Conservation (phyloP, 2,329 filamentous ascomycete species). For the Metarhizium humberi region DNA sequence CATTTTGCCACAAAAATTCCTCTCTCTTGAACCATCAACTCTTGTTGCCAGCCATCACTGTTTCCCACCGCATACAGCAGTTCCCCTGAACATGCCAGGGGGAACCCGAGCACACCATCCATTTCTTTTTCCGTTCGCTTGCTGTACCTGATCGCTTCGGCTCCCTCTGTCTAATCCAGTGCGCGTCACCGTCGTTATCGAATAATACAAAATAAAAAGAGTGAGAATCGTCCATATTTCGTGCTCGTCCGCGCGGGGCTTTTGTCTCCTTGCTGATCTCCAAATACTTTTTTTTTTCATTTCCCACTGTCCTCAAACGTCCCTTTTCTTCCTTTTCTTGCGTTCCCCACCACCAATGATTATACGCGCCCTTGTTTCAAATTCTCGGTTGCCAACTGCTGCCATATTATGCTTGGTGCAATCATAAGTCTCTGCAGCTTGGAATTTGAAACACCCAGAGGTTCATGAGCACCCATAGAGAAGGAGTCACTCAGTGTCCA, state of each 20-base stretch:
- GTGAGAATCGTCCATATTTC: background rate
- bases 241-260: conserved; percentile 6
- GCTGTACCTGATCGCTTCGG: background rate
- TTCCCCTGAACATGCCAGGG: conserved; percentile 7
- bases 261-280: conserved; percentile 4
- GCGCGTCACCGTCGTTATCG: background rate
- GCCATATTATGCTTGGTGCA: background rate
- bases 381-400: conserved; percentile 6
- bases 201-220: background rate
- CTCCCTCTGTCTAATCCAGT: conserved; percentile 2
- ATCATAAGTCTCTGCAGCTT: background rate
- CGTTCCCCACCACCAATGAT: conserved; percentile 21
- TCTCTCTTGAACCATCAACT: conserved; percentile 8
- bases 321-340: conserved; percentile 8
- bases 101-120: background rate
- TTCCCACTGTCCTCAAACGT: conserved; percentile 18
- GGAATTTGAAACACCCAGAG: background rate
- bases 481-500: background rate
- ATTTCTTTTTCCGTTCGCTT: conserved; percentile 2
- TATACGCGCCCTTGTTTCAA: conserved; percentile 3
- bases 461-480: background rate
- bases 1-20: conserved; percentile 10
- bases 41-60: conserved; percentile 12
- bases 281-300: conserved; percentile 13
- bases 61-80: conserved; percentile 7